These are phyloP conservation scores for Trichoderma aggressivum DNA, from an alignment of 2,329 filamentous ascomycete species.

Conservation along the genomic window DNA sequence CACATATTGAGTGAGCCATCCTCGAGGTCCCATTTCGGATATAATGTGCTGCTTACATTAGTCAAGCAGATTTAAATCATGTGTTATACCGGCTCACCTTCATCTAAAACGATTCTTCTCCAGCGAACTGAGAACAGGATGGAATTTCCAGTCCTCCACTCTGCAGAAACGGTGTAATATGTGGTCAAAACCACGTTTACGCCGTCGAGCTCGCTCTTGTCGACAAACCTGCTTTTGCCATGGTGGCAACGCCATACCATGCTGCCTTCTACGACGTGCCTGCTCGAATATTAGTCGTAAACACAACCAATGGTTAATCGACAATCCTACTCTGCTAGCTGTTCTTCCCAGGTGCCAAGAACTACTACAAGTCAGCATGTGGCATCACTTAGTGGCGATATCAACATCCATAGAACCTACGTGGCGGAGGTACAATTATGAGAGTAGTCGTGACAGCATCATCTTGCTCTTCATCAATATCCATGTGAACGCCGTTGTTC, in stretches of 20 bases:
- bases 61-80: neutral
- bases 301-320: neutral
- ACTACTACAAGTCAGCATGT: neutral
- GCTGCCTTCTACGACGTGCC: neutral
- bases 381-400: neutral
- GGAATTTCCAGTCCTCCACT: neutral
- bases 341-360: neutral
- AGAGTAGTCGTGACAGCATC: neutral
- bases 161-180: neutral
- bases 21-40: slow-evolving; percentile 36
- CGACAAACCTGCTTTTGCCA: neutral
- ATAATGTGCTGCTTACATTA: slow-evolving; percentile 9
- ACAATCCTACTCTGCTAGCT: neutral
- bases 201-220: neutral
- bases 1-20: slow-evolving; percentile 37
- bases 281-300: neutral
- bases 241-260: neutral
- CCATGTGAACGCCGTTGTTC: neutral
- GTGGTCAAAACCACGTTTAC: neutral
- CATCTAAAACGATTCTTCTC: neutral
- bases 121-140: neutral
- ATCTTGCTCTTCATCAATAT: neutral
- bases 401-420: neutral
- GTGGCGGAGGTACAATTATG: neutral
- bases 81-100: neutral